Conservation (phyloP, 2,329 filamentous ascomycete species). For the Didymella arachidicola region DNA sequence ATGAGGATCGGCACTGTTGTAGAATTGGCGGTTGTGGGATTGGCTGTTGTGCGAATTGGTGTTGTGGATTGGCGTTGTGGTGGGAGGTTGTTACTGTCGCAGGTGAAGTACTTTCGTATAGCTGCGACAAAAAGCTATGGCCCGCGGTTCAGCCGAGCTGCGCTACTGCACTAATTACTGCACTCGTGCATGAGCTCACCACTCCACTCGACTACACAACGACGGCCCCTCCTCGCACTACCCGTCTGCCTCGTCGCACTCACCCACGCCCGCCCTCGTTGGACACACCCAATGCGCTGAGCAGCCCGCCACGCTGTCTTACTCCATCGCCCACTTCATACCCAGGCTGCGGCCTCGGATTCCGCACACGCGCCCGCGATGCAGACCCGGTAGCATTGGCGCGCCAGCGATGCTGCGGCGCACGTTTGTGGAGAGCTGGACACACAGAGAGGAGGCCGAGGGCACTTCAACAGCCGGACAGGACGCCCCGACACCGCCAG, state of each 20-base stretch:
- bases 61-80: neutral
- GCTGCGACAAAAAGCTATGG: slow-evolving; percentile 31
- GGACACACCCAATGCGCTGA: neutral
- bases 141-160: slow-evolving; percentile 28
- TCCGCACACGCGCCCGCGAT: slow-evolving; percentile 50
- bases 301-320: slow-evolving; percentile 54
- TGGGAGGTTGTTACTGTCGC: neutral
- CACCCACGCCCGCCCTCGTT: no score
- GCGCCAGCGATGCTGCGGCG: slow-evolving; percentile 49
- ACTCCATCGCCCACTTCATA: slow-evolving; percentile 48
- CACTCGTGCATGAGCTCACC: slow-evolving; percentile 11
- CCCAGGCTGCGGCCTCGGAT: slow-evolving; percentile 58
- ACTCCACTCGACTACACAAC: neutral
- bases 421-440: slow-evolving; percentile 33
- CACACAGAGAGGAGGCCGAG: slow-evolving; percentile 23
- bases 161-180: neutral
- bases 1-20: no score
- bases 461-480: neutral
- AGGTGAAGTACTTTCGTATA: no score
- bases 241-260: no score
- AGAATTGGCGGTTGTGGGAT: no score
- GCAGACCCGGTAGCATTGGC: slow-evolving; percentile 53
- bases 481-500: neutral
- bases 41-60: neutral
- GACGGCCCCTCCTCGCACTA: no score